Base-by-base conservation (phyloP, 768 basidiomycete species). In the Kwoniella shandongensis region DNA sequence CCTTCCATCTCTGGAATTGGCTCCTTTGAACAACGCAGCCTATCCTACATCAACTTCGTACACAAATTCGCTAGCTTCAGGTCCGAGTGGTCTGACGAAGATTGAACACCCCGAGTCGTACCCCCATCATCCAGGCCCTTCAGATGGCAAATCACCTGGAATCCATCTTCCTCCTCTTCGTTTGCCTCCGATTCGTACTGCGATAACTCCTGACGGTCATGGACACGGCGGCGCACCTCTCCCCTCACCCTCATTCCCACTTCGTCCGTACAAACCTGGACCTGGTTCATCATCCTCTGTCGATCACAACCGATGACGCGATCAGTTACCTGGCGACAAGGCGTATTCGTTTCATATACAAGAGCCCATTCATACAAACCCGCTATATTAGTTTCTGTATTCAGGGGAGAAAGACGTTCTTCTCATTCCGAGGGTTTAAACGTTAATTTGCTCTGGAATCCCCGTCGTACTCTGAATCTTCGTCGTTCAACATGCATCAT, bases 121-220 rank as follows among this genome's bases (percentile, higher is more conserved):
- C 22, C 8, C 40, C 8, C 40, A n/a, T 8, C 40, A 18, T n/a
- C n/a, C 40, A n/a, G 17, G n/a, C n/a, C 17, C 6, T 23, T 51
- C 32, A 27, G 32, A 32, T 32, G 32, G 32, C 32, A 32, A 32
- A 32, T 32, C 32, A 13, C 32, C 32, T 6, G 32, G 32, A 6
- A 6, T 6, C 13, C 32, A 32, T 32, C 56, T 62, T 3, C 46
- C 61, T 1, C 51, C 56, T 7, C 17, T 62, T 11, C 55, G 61
- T 22, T 26, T 62, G 17, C 55, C 56, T 3, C 61, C 61, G 1
- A 52, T 57, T 22, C 56, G 50, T 10, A 49, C 46, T 22, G 20
- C 62, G 6, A 23, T 59, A 32, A 6, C 32, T 13, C 32, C 32
- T 6, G 32, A 32, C 32, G 32, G 32, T 32, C 32, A 32, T 32